Base-by-base conservation (phyloP, 805 yeast genomes). In the Candida glaebosa region DNA sequence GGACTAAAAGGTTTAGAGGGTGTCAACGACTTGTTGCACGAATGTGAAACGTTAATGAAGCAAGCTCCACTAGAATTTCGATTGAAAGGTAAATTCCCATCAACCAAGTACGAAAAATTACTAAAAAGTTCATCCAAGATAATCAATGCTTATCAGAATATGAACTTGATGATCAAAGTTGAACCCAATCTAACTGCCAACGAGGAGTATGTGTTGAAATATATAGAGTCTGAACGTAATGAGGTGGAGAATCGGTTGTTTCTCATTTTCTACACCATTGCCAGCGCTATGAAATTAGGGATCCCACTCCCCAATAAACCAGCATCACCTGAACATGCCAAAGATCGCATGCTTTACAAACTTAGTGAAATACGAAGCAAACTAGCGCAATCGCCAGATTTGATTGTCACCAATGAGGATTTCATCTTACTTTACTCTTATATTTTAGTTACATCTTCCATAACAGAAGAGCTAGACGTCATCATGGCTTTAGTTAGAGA, bases 1-100 rank as follows among this genome's bases (percentile, higher is more conserved):
- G 81, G 82, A 1, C 58, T 76, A 19, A 63, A 69, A 38, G 81
- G 68, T 49, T 58, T 63, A 35, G 57, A 54, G 65, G 78, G 59
- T 54, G 52, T 82, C 24, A 80, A 81, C 48, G 62, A 65, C 8
- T 69, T 82, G 9, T 72, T 85, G 68, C 53, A 71, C 8, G 87
- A 83, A 48, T 66, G 87, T 40, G 81, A 81, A 34, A 54, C 73
- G 0, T 60, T 84, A 16, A 59, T 84, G 31, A 75, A 76, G 37
- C 88, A 83, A 52, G 88, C 95, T 0, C 87, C 90, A 2, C 70
- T 78, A 56, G 96, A 87, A 57, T 67, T 83, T 40, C 68, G 95
- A 35, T 61, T 87, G 42, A 83, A 86, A 51, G 95, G 95, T 0
- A 71, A 75, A 10, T 87, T 85, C 49, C 87, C 90, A 2, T 54